A percentile compares a stretch with the other conserved stretches of the same genome.
phyloP scores from a whole-genome alignment of 2,329 filamentous ascomycete genomes.

The Alternaria arbusti region DNA sequence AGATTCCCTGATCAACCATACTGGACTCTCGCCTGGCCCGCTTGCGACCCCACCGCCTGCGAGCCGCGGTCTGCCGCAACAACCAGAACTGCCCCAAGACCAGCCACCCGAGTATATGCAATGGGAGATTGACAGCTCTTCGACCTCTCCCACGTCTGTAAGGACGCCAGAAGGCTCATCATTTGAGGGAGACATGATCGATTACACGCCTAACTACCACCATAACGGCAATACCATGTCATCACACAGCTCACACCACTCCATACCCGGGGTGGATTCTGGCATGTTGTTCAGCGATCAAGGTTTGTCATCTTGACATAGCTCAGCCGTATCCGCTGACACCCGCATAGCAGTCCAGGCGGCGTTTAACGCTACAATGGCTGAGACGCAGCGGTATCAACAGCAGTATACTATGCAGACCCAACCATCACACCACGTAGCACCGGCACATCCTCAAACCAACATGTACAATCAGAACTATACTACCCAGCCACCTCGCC shows the following conservation, averaged over 20 bases:
- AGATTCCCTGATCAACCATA: slow-evolving; percentile 42
- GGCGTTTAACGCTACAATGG: slow-evolving; percentile 29
- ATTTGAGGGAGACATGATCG: slow-evolving; percentile 42
- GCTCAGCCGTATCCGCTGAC: slow-evolving; percentile 16
- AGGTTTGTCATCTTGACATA: slow-evolving; percentile 18
- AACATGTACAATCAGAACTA: slow-evolving; percentile 29
- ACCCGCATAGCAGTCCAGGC: slow-evolving; percentile 30
- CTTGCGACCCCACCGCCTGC: slow-evolving; percentile 42
- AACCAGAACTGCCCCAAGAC: slow-evolving; percentile 34
- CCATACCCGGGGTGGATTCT: slow-evolving; percentile 28
- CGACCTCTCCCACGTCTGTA: slow-evolving; percentile 45
- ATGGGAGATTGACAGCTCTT: slow-evolving; percentile 42
- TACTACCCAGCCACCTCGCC: slow-evolving; percentile 30
- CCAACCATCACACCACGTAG: slow-evolving; percentile 23
- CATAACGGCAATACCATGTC: slow-evolving; percentile 31
- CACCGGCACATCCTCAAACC: slow-evolving; percentile 25
- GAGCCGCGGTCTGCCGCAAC: slow-evolving; percentile 42
- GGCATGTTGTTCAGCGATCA: slow-evolving; percentile 32
- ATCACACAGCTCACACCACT: slow-evolving; percentile 33
- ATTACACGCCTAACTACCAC: slow-evolving; percentile 37
- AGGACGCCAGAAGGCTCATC: slow-evolving; percentile 43
- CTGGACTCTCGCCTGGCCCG: slow-evolving; percentile 41
- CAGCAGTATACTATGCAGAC: slow-evolving; percentile 24
- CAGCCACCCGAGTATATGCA: slow-evolving; percentile 38
- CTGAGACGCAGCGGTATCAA: slow-evolving; percentile 29